Evolutionary conservation across 2,329 filamentous ascomycete genomes (phyloP), one percentile per base, ranked within the genome.

Genomic region (Sclerotinia trifoliorum): DNA sequence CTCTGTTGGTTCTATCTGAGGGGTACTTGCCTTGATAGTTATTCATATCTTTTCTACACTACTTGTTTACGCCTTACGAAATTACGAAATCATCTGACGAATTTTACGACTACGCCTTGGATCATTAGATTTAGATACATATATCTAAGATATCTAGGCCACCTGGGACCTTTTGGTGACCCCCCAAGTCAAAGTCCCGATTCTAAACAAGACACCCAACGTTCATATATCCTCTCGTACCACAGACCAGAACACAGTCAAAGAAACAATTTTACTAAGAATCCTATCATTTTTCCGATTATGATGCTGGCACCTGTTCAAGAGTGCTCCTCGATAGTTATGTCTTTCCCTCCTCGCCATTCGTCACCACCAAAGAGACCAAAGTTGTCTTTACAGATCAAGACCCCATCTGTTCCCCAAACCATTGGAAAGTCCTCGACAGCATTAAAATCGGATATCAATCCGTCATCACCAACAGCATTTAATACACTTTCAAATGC

Each of bases 401-500:
- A 84, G 73, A 79, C 83, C 32, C 76, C 80, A 42, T 75, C 78
- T 67, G 78, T 77, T 46, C 75, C 81, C 52, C 76, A 79, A 66
- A 81, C 78, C 66, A 77, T 81, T 21, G 76, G 78, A 49, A 79
- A 80, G 69, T 79, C 79, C 0, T 79, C 81, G 39, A 81, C 81
- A 70, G 80, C 79, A 6, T 75, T 84, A 55, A 77, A 77, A 67
- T 61, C 81, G 29, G 80, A 81, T 64, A 78, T 85, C 51, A 83
- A 88, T 72, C 83, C 85, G 42, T 84, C 81, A 68, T 88, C 87
- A 44, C 85, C 86, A 4, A 89, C 87, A 1, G 81, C 86, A 29
- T 88, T 88, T 79, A 89, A 89, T 78, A 89, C 87, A 2, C 81
- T 89, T 51, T 88, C 86, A 66, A 89, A 89, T 78, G 84, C 86